phyloP scores from a whole-genome alignment of 306 rosid species.

The Phaseolus lunatus region DNA sequence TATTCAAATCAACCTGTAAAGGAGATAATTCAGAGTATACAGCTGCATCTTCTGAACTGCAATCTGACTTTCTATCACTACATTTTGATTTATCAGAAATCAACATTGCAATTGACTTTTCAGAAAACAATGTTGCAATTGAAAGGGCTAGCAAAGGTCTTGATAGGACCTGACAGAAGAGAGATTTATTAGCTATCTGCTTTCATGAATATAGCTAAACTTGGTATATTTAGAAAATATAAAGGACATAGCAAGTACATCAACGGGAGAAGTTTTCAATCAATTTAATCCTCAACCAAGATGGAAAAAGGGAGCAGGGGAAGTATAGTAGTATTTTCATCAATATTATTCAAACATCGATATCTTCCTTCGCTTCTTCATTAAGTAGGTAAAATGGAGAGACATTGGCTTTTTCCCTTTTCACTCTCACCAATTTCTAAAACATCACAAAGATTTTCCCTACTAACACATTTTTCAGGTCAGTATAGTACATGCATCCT shows the following conservation, averaged over 20 bases:
- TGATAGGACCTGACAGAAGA: conserved; percentile 63
- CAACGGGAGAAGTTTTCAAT: neutral
- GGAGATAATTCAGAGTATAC: conserved; percentile 52
- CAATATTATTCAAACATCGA: conserved; percentile 3
- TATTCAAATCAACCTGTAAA: conserved; percentile 52
- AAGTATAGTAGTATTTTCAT: conserved; percentile 20
- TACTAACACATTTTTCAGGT: conserved; percentile 2
- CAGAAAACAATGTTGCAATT: conserved; percentile 65
- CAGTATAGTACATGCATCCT: neutral
- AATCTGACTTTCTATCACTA: conserved; percentile 48
- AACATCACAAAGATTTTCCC: neutral
- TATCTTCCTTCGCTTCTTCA: conserved; percentile 3
- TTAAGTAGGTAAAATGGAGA: neutral
- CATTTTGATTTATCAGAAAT: conserved; percentile 51
- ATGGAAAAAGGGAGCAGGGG: neutral
- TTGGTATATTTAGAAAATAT: conserved; percentile 11
- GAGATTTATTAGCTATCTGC: conserved; percentile 31
- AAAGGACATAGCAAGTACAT: neutral
- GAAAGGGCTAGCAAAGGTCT: conserved; percentile 74
- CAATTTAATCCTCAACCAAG: conserved; percentile 30
- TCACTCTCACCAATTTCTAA: neutral
- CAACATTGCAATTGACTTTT: conserved; percentile 55
- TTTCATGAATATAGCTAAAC: conserved; percentile 21
- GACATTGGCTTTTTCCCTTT: neutral
- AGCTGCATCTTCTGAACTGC: conserved; percentile 54